Conservation (phyloP, 228 moss, liverwort and hornwort species). For the Sphagnum magellanicum region DNA sequence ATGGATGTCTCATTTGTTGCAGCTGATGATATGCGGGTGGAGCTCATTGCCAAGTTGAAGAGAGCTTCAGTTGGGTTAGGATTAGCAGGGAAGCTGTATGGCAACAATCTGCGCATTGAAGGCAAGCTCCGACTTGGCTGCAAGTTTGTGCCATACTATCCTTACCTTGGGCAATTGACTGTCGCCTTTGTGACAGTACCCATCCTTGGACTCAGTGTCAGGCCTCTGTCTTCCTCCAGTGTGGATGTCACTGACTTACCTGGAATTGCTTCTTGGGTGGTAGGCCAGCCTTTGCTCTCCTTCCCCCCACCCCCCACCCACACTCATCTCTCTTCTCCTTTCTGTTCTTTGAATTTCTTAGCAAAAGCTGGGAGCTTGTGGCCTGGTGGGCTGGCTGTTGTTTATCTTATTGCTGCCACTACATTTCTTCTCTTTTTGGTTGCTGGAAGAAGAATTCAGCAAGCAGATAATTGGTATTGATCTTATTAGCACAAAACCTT, state of each 20-base stretch:
- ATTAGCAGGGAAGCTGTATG: constrained; percentile 40
- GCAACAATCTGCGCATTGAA: constrained; percentile 45
- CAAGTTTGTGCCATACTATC: constrained; percentile 48
- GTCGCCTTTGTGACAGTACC: constrained; percentile 45
- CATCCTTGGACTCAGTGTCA: constrained; percentile 38
- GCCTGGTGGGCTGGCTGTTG: too few relatives aligned
- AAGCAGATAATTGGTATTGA: too few relatives aligned
- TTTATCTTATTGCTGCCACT: too few relatives aligned
- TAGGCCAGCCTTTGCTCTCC: constrained; percentile 4
- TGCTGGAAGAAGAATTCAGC: too few relatives aligned
- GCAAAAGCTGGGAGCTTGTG: too few relatives aligned
- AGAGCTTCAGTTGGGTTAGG: constrained; percentile 47
- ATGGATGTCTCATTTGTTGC: constrained; percentile 42
- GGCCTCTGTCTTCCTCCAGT: constrained; percentile 39
- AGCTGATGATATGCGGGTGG: constrained; percentile 46
- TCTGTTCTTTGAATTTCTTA: too few relatives aligned
- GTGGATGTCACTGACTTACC: constrained; percentile 51
- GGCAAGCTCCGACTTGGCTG: constrained; percentile 40
- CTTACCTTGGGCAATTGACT: constrained; percentile 39
- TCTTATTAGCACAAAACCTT: too few relatives aligned
- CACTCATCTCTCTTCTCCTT: background rate
- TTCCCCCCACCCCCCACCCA: background rate
- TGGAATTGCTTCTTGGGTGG: constrained; percentile 56
- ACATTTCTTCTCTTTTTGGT: too few relatives aligned
- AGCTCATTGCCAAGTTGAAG: constrained; percentile 36